phyloP scores from a whole-genome alignment of 345 rosid genomes.

The Camelina sativa region DNA sequence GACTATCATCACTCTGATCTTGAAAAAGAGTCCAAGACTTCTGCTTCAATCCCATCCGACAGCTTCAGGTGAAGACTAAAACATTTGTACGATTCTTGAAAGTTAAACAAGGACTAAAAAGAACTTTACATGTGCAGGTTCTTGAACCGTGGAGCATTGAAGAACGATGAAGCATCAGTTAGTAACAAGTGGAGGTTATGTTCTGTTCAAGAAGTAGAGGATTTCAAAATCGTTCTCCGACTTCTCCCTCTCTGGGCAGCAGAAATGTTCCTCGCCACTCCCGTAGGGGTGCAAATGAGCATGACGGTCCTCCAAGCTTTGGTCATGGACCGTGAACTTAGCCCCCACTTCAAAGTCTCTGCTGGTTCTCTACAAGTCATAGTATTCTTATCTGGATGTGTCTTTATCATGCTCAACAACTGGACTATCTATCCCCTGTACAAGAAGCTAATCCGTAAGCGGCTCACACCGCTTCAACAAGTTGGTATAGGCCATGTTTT shows the following conservation, averaged over 20 bases:
- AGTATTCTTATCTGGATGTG: background rate
- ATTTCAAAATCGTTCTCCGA: background rate
- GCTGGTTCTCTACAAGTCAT: background rate
- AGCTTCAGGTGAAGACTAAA: slow-evolving; percentile 46
- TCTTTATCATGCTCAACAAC: slow-evolving; percentile 9
- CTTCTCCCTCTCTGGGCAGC: slow-evolving; percentile 16
- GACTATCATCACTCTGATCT: slow-evolving; percentile 47
- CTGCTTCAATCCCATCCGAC: slow-evolving; percentile 27
- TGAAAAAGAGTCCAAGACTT: background rate
- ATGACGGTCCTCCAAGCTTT: slow-evolving; percentile 15
- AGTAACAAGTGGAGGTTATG: slow-evolving; percentile 51
- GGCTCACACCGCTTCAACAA: slow-evolving; percentile 44
- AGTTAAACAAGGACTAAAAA: slow-evolving; percentile 1
- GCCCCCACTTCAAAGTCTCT: background rate
- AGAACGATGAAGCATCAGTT: slow-evolving; percentile 45
- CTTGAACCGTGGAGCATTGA: slow-evolving; percentile 43
- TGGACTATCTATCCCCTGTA: background rate
- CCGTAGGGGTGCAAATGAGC: background rate
- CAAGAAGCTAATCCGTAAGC: slow-evolving; percentile 24
- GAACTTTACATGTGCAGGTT: slow-evolving; percentile 8
- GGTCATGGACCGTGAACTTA: background rate
- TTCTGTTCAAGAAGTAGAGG: slow-evolving; percentile 42
- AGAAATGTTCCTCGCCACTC: background rate
- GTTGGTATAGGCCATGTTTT: slow-evolving; percentile 57
- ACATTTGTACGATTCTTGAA: background rate